Conservation (phyloP, 768 basidiomycete genomes). For the Lactarius hengduanensis region DNA sequence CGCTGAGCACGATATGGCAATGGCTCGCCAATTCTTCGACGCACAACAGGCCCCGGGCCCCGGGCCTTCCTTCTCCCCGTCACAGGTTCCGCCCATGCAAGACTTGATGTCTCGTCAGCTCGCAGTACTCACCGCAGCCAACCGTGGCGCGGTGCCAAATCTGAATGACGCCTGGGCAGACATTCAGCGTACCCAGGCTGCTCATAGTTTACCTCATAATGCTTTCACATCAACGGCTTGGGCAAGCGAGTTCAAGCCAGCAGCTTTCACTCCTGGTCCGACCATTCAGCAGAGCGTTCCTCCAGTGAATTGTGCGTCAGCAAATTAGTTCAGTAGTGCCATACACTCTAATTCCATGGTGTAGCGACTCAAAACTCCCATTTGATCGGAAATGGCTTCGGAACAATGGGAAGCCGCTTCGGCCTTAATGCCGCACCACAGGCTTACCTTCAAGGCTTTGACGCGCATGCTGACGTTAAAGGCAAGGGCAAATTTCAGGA, state of each 20-base stretch:
- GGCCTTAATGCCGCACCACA: constrained; percentile 29
- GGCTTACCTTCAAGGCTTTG: constrained; percentile 28
- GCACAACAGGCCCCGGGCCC: constrained; percentile 39
- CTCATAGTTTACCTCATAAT: constrained; percentile 3
- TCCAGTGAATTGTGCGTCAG: constrained; percentile 13
- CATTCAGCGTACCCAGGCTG: constrained; percentile 9
- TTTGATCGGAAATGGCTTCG: constrained; percentile 16
- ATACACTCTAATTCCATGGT: not conserved
- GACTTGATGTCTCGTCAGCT: constrained; percentile 34
- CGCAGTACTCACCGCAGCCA: constrained; percentile 36
- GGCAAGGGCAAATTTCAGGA: constrained; percentile 82
- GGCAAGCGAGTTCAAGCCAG: constrained; percentile 32
- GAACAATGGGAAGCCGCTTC: constrained; percentile 23
- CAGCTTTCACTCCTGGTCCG: constrained; percentile 1
- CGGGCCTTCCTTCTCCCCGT: constrained; percentile 38
- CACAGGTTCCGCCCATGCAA: constrained; percentile 36
- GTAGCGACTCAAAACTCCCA: constrained; percentile 20
- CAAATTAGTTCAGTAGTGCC: not conserved
- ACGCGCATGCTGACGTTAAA: constrained; percentile 36
- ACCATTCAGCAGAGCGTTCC: constrained; percentile 2
- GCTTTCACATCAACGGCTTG: constrained; percentile 8
- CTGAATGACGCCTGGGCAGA: constrained; percentile 25
- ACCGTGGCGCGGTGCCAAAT: constrained; percentile 3
- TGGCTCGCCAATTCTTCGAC: constrained; percentile 82
- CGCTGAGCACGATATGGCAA: constrained; percentile 64